These are phyloP conservation scores for Candida albicans DNA, from an alignment of 1,139 yeast genomes.

Conservation along the genomic window DNA sequence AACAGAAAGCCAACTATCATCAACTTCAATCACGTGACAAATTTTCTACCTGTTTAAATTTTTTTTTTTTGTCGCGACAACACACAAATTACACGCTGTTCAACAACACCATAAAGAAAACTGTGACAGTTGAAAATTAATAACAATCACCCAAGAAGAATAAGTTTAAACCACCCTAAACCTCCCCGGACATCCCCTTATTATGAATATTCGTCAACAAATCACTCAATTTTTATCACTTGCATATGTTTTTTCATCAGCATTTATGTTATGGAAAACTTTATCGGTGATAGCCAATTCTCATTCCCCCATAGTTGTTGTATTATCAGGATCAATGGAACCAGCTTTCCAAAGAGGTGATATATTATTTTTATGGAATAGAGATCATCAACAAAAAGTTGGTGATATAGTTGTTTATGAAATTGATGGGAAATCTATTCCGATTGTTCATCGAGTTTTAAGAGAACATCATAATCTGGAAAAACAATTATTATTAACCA, in stretches of 20 bases:
- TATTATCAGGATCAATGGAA: constrained; percentile 97
- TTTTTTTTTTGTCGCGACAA: not conserved
- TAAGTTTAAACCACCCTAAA: not conserved
- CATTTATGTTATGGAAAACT: constrained; percentile 90
- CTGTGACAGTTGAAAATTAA: too few species aligned
- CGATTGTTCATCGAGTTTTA: constrained; percentile 93
- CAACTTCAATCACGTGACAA: not conserved
- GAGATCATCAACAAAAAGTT: constrained; percentile 63
- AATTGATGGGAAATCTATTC: constrained; percentile 74
- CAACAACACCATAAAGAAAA: not conserved
- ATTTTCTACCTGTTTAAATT: not conserved
- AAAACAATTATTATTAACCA: constrained; percentile 80
- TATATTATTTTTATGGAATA: constrained; percentile 85
- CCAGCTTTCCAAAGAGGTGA: constrained; percentile 99
- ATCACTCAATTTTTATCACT: constrained; percentile 61
- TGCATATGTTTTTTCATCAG: constrained; percentile 79
- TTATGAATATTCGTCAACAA: constrained; percentile 50
- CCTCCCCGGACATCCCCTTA: too few species aligned
- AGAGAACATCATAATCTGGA: constrained; percentile 65
- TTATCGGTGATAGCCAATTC: constrained; percentile 77
- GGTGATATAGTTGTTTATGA: constrained; percentile 99
- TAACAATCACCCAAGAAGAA: not conserved
- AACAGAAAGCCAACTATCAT: not conserved
- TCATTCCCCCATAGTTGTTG: constrained; percentile 94
- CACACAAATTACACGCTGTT: not conserved